Evolutionary conservation across 2,329 filamentous ascomycete species (phyloP).

Genomic region (Iodosphaeria phyllophila): DNA sequence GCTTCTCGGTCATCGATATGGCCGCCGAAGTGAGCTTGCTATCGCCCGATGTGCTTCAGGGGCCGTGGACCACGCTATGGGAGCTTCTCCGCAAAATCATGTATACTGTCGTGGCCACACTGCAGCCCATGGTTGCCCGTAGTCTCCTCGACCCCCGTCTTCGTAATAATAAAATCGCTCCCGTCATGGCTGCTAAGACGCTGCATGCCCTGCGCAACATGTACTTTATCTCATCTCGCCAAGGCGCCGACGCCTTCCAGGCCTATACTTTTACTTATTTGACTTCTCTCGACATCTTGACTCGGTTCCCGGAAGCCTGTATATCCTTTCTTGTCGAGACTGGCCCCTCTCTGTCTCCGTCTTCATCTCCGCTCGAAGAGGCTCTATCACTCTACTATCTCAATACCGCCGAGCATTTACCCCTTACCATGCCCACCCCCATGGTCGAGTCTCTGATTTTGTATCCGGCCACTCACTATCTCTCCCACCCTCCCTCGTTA

Average conservation of each 20-base stretch:
- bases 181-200: slow-evolving; percentile 48
- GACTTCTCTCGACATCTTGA: slow-evolving; percentile 63
- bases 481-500: slow-evolving; percentile 21
- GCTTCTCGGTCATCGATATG: slow-evolving; percentile 53
- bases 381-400: slow-evolving; percentile 77
- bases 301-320: slow-evolving; percentile 46
- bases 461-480: slow-evolving; percentile 55
- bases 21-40: slow-evolving; percentile 46
- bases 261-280: slow-evolving; percentile 74
- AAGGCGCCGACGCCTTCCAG: slow-evolving; percentile 57
- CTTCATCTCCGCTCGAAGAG: slow-evolving; percentile 41
- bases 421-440: slow-evolving; percentile 44
- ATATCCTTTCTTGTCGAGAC: slow-evolving; percentile 49
- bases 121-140: slow-evolving; percentile 57
- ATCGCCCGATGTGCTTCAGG: slow-evolving; percentile 43
- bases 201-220: slow-evolving; percentile 59
- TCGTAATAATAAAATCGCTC: slow-evolving; percentile 27
- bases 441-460: slow-evolving; percentile 58
- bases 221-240: slow-evolving; percentile 63
- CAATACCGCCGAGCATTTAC: slow-evolving; percentile 70
- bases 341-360: slow-evolving; percentile 26
- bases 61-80: slow-evolving; percentile 56
- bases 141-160: slow-evolving; percentile 31
- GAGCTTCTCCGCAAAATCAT: slow-evolving; percentile 55
- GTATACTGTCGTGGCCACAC: slow-evolving; percentile 54